Evolutionary conservation across 2,329 filamentous ascomycete genomes (phyloP), one percentile per base, ranked within the genome.

Genomic region (Emericellopsis cladophorae): DNA sequence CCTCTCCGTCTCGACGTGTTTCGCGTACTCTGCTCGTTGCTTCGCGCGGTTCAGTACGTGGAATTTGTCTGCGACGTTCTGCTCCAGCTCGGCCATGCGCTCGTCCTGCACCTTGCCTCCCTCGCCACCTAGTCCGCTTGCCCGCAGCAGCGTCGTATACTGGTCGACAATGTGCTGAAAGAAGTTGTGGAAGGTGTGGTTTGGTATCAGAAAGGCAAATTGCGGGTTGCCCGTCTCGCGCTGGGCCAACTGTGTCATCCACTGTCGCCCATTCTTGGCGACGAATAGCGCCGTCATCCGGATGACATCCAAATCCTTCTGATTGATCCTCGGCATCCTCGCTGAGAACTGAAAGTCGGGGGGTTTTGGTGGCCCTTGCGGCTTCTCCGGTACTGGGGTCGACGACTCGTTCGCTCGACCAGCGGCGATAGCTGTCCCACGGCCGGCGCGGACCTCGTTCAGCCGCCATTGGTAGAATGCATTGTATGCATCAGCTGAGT

Each of bases 111-210:
- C 70, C 49, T 81, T 81, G 22, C 81, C 78, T 10, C 69, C 71
- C 45, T 73, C 68, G 33, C 80, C 81, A 49, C 83, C 76, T 7
- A 80, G 70, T 1, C 79, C 81, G 42, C 79, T 73, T 7, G 77
- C 73, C 42, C 78, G 76, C 42, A 95, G 57, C 24, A 95, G 65
- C 40, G 81, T 72, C n/a, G 83, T 84, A 60, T 96, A 96, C 58
- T 98, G 92, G 50, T 96, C 90, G 45, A 95, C 80, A 44, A 95
- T 72, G 48, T 89, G 79, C 51, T 87, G 85, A 62, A 95, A 96
- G 66, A 92, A 96, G 58, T 90, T 89, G 66, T 96, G 88, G 47
- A 95, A 81, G 54, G 86, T 95, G 67, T 98, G 92, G 54, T 95
- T 93, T 14, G 89, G 87, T 41, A 90, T 81, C 40, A 98, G 70